Evolutionary conservation across 768 basidiomycete species (phyloP).

Genomic region (Agaricus bisporus): DNA sequence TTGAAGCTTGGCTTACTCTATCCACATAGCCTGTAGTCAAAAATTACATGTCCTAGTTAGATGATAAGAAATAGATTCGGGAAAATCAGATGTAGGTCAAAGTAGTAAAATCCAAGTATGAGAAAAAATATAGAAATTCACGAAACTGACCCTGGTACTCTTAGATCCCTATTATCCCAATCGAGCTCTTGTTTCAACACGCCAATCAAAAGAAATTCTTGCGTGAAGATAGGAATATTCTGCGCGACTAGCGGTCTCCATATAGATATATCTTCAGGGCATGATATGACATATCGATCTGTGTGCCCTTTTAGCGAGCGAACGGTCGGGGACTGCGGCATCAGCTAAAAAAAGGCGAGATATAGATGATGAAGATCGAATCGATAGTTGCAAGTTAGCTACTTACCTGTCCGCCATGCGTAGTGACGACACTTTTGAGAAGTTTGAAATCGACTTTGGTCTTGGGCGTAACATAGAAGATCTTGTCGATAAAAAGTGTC

Average conservation of each 20-base stretch:
- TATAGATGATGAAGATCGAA: neutral
- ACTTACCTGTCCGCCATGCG: conserved; percentile 68
- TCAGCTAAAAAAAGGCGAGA: conserved; percentile 24
- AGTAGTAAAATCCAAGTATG: too few species aligned
- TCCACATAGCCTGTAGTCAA: too few species aligned
- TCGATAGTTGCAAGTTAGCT: neutral
- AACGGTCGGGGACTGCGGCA: conserved; percentile 43
- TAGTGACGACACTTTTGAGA: conserved; percentile 61
- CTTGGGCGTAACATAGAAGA: conserved; percentile 71
- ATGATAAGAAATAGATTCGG: too few species aligned
- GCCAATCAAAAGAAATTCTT: conserved; percentile 60
- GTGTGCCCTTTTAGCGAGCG: conserved; percentile 47
- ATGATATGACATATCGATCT: conserved; percentile 60
- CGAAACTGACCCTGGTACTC: conserved; percentile 16
- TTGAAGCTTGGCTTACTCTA: too few species aligned
- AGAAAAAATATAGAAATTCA: neutral
- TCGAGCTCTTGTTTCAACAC: conserved; percentile 63
- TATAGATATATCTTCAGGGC: conserved; percentile 52
- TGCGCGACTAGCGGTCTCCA: conserved; percentile 56
- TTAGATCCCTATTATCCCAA: conserved; percentile 44
- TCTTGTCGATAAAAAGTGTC: conserved; percentile 55
- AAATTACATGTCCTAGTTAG: too few species aligned
- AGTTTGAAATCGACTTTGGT: conserved; percentile 53
- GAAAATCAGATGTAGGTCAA: too few species aligned
- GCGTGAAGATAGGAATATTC: conserved; percentile 54